phyloP scores from a whole-genome alignment of 768 basidiomycete species.

The Boletus subparvulus region DNA sequence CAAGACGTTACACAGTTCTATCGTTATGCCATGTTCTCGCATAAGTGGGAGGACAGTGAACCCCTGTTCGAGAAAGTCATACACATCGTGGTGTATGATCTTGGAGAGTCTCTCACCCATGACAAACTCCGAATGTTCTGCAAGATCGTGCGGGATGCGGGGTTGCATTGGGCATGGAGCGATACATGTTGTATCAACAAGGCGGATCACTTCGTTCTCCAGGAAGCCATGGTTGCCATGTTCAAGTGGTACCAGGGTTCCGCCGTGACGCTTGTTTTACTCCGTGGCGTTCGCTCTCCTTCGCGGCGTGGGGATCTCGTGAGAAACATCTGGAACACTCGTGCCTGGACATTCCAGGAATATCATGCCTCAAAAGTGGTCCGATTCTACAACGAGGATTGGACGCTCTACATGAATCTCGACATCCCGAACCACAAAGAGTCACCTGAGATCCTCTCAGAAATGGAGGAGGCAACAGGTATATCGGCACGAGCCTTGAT shows the following conservation, averaged over 20 bases:
- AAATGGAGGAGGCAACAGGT: slow-evolving; percentile 4
- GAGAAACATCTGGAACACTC: slow-evolving; percentile 4
- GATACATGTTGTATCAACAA: slow-evolving; percentile 12
- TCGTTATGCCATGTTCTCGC: slow-evolving; percentile 4
- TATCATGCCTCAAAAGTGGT: slow-evolving; percentile 6
- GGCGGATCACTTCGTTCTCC: neutral
- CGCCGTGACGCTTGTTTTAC: neutral
- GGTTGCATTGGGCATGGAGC: slow-evolving; percentile 8
- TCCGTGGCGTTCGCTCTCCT: neutral
- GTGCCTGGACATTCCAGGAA: slow-evolving; percentile 8
- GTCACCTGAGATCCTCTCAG: neutral
- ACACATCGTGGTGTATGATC: neutral
- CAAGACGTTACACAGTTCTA: neutral
- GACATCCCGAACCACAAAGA: slow-evolving; percentile 5
- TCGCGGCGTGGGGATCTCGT: neutral
- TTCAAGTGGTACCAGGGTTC: slow-evolving; percentile 11
- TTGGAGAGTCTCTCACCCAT: neutral
- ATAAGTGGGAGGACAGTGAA: slow-evolving; percentile 6
- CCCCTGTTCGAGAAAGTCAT: neutral
- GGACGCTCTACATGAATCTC: neutral
- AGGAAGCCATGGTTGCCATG: slow-evolving; percentile 5
- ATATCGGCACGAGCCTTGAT: neutral
- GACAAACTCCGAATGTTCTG: slow-evolving; percentile 6
- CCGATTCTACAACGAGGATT: slow-evolving; percentile 3
- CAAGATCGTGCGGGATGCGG: neutral